phyloP scores from a whole-genome alignment of 176 grass and related monocot genomes.

The Pontederia paniculata region DNA sequence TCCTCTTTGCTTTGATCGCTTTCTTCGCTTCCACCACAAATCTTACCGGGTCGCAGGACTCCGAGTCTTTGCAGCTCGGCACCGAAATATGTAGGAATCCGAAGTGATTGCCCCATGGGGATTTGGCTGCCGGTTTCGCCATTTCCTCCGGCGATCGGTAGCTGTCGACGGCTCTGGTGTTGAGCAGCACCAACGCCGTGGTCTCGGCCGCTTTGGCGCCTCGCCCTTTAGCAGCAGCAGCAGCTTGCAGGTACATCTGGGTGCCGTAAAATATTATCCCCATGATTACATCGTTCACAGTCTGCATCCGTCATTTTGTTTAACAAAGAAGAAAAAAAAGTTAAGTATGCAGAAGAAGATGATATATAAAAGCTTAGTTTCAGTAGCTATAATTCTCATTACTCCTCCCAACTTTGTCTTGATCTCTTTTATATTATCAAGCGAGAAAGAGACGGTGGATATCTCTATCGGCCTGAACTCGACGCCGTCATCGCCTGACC shows the following conservation, averaged over 20 bases:
- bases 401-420: constrained; percentile 26
- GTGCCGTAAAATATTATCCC: constrained; percentile 26
- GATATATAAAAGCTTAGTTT: background rate
- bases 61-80: constrained; percentile 13
- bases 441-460: constrained; percentile 12
- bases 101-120: constrained; percentile 31
- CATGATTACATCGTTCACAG: constrained; percentile 27
- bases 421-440: constrained; percentile 23
- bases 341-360: background rate
- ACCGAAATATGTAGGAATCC: constrained; percentile 30
- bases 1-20: constrained; percentile 30
- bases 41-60: constrained; percentile 18
- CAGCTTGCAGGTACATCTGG: constrained; percentile 24
- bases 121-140: constrained; percentile 16
- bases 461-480: constrained; percentile 28
- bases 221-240: background rate
- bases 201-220: constrained; percentile 1
- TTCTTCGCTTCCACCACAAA: constrained; percentile 21
- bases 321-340: background rate
- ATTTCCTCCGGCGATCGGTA: constrained; percentile 22
- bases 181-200: constrained; percentile 25
- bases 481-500: constrained; percentile 16
- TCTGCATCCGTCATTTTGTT: constrained; percentile 4
- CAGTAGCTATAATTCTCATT: background rate
- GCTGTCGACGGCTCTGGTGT: constrained; percentile 13